phyloP scores from a whole-genome alignment of 257 asterid genomes.

The Nicotiana noctiflora region DNA sequence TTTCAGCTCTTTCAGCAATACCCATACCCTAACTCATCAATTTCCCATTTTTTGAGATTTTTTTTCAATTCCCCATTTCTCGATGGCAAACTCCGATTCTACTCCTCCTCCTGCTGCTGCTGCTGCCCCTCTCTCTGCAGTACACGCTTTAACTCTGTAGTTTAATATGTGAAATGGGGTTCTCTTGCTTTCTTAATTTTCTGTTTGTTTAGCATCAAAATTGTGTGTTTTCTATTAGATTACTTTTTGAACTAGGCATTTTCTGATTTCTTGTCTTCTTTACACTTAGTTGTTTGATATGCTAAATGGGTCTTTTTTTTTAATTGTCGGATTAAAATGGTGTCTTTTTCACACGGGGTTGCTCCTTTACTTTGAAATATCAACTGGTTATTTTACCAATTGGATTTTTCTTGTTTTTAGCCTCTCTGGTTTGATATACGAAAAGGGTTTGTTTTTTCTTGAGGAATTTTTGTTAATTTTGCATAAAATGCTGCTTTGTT shows the following conservation, averaged over 20 bases:
- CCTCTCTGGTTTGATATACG: not conserved
- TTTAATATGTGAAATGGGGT: not conserved
- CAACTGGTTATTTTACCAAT: not conserved
- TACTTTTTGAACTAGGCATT: not conserved
- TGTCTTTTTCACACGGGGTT: too few species aligned
- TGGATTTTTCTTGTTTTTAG: not conserved
- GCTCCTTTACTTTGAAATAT: too few species aligned
- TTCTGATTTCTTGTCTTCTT: not conserved
- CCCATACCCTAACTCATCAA: constrained; percentile 13
- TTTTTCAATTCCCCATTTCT: not conserved
- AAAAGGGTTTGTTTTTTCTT: not conserved
- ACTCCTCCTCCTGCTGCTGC: constrained; percentile 25
- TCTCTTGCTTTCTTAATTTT: not conserved
- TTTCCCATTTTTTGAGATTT: not conserved
- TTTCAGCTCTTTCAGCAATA: not conserved
- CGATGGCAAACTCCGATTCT: constrained; percentile 50
- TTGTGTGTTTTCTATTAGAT: not conserved
- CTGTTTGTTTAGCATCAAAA: not conserved
- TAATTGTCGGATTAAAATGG: not conserved
- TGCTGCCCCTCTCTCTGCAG: constrained; percentile 40
- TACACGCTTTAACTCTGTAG: not conserved
- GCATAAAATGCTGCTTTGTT: not conserved
- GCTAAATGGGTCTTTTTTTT: not conserved
- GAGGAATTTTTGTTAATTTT: not conserved
- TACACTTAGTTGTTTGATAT: not conserved